Conservation (phyloP, 257 asterid genomes). For the Nyctanthes arbortristis region DNA sequence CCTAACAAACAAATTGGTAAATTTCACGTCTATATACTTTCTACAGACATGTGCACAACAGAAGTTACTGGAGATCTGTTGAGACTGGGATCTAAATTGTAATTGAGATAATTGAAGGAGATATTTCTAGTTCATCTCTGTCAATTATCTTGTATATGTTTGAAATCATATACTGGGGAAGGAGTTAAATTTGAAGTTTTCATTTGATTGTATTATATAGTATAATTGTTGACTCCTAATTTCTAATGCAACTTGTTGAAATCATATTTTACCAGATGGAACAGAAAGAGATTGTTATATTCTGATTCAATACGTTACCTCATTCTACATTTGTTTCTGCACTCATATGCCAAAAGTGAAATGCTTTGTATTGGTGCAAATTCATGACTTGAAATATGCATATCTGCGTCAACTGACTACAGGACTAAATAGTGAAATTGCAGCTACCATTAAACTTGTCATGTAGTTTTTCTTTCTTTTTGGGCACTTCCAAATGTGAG, state of each 20-base stretch:
- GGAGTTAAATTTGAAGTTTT: neutral
- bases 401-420: neutral
- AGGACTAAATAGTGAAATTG: neutral
- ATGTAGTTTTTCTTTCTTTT: neutral
- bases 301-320: neutral
- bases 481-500: neutral
- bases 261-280: neutral
- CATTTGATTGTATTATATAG: neutral
- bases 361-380: slow-evolving; percentile 1
- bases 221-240: no score
- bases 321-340: slow-evolving; percentile 9
- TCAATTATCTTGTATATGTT: neutral
- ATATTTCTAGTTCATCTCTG: neutral
- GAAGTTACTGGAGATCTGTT: neutral
- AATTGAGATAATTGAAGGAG: slow-evolving; percentile 5
- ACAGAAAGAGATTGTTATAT: neutral
- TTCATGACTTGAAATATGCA: neutral
- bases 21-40: neutral
- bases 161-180: neutral
- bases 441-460: neutral
- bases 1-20: slow-evolving; percentile 60
- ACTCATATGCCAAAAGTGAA: slow-evolving; percentile 12
- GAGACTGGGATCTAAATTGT: slow-evolving; percentile 14
- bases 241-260: neutral
- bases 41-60: neutral